phyloP scores from a whole-genome alignment of 345 rosid species.

The Populus tremula region DNA sequence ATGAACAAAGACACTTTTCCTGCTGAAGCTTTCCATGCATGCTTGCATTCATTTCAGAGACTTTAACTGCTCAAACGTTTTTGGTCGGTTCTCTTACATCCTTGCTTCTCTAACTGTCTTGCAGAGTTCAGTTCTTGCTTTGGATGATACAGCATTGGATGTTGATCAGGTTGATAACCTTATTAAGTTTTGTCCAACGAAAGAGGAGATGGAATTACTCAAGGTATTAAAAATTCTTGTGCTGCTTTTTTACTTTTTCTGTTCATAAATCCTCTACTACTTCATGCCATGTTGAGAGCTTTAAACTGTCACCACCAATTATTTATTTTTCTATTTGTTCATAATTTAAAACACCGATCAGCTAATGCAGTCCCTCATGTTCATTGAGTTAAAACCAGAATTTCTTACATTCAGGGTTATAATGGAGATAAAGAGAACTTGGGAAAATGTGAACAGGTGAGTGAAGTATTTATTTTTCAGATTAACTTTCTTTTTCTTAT shows the following conservation, averaged over 20 bases:
- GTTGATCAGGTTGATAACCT: conserved; percentile 81
- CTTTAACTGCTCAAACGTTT: conserved; percentile 5
- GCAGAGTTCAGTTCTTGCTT: conserved; percentile 69
- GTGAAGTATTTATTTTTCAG: conserved; percentile 15
- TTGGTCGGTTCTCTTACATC: conserved; percentile 12
- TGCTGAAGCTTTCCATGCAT: background rate
- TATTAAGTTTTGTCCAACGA: conserved; percentile 80
- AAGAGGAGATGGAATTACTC: conserved; percentile 73
- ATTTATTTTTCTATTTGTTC: background rate
- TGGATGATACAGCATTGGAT: conserved; percentile 74
- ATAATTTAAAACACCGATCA: background rate
- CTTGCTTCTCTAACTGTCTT: conserved; percentile 23
- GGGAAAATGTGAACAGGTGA: conserved; percentile 83
- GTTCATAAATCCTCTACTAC: conserved; percentile 1
- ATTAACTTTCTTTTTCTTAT: background rate
- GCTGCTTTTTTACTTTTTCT: background rate
- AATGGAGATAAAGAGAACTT: conserved; percentile 58
- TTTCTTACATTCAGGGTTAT: conserved; percentile 43
- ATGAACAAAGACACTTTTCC: background rate
- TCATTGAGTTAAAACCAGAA: background rate
- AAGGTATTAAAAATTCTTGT: conserved; percentile 38
- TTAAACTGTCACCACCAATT: background rate
- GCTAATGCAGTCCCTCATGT: background rate
- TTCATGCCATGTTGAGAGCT: background rate
- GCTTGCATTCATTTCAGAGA: background rate